These are phyloP conservation scores for Ogataea pilisensis DNA, from an alignment of 805 yeast species.

Conservation along the genomic window DNA sequence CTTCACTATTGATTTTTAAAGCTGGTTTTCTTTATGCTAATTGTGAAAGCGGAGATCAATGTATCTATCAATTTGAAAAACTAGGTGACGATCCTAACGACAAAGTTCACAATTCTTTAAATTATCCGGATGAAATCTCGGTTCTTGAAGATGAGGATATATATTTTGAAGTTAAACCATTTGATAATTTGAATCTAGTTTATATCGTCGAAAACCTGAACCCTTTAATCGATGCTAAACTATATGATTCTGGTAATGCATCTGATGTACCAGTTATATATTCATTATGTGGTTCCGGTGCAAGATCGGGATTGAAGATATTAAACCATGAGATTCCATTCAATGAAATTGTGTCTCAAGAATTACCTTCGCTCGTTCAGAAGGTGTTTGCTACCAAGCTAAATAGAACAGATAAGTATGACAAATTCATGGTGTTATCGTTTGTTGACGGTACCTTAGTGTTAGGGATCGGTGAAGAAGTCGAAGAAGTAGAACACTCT, in stretches of 20 bases:
- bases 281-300: slow-evolving; percentile 39
- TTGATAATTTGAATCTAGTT: slow-evolving; percentile 57
- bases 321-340: slow-evolving; percentile 57
- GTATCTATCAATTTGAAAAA: slow-evolving; percentile 72
- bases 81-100: slow-evolving; percentile 54
- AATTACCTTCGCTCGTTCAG: slow-evolving; percentile 63
- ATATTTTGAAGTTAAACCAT: slow-evolving; percentile 30
- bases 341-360: slow-evolving; percentile 65
- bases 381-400: slow-evolving; percentile 62
- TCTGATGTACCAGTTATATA: slow-evolving; percentile 38
- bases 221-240: slow-evolving; percentile 46
- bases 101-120: slow-evolving; percentile 29
- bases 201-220: slow-evolving; percentile 46
- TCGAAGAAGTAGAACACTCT: slow-evolving; percentile 63
- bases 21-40: slow-evolving; percentile 75
- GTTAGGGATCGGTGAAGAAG: slow-evolving; percentile 72
- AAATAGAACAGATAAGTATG: slow-evolving; percentile 40
- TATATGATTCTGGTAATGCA: slow-evolving; percentile 31
- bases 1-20: slow-evolving; percentile 54
- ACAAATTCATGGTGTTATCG: slow-evolving; percentile 63
- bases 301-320: slow-evolving; percentile 44
- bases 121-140: slow-evolving; percentile 33
- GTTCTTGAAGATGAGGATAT: slow-evolving; percentile 21
- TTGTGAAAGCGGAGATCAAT: slow-evolving; percentile 57
- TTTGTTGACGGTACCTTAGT: slow-evolving; percentile 66